These are phyloP conservation scores for Alternaria arborescens DNA, from an alignment of 2,329 filamentous ascomycete species.

Conservation along the genomic window DNA sequence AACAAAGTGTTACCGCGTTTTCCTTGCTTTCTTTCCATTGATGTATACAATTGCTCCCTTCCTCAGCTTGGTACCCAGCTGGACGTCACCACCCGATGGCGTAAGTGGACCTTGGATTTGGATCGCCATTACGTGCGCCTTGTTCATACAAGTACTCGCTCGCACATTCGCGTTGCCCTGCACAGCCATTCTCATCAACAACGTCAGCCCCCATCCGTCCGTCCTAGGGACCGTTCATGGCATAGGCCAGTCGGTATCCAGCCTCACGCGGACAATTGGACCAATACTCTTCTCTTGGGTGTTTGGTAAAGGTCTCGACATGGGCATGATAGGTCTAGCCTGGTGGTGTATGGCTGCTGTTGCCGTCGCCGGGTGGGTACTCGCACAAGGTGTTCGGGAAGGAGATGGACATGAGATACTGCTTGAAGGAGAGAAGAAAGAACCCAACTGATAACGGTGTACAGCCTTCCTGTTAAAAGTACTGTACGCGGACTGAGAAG, in stretches of 20 bases:
- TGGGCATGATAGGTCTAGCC: slow-evolving; percentile 66
- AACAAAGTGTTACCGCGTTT: slow-evolving; percentile 51
- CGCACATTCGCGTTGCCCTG: slow-evolving; percentile 64
- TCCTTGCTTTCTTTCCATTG: slow-evolving; percentile 56
- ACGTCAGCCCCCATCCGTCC: slow-evolving; percentile 62
- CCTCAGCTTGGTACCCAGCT: slow-evolving; percentile 54
- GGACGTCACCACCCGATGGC: slow-evolving; percentile 48
- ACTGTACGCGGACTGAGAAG: not conserved
- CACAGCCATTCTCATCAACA: slow-evolving; percentile 61
- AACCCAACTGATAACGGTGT: not conserved
- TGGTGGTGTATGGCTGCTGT: slow-evolving; percentile 66
- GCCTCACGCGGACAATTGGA: slow-evolving; percentile 66
- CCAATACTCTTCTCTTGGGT: slow-evolving; percentile 68
- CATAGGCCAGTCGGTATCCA: slow-evolving; percentile 67
- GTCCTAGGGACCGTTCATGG: slow-evolving; percentile 67
- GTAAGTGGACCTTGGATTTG: slow-evolving; percentile 55
- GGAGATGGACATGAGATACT: slow-evolving; percentile 72
- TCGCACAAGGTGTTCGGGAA: slow-evolving; percentile 66
- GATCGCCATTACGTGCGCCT: slow-evolving; percentile 52
- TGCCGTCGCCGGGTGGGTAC: slow-evolving; percentile 59
- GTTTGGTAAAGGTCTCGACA: slow-evolving; percentile 66
- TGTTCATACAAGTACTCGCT: slow-evolving; percentile 57
- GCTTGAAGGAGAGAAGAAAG: slow-evolving; percentile 58
- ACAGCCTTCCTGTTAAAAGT: rapidly evolving
- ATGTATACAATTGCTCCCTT: slow-evolving; percentile 56